Evolutionary conservation across 75 land plant genomes (phyloP), one percentile per base, ranked within the genome.

Genomic region (Chamaecyparis obtusa): DNA sequence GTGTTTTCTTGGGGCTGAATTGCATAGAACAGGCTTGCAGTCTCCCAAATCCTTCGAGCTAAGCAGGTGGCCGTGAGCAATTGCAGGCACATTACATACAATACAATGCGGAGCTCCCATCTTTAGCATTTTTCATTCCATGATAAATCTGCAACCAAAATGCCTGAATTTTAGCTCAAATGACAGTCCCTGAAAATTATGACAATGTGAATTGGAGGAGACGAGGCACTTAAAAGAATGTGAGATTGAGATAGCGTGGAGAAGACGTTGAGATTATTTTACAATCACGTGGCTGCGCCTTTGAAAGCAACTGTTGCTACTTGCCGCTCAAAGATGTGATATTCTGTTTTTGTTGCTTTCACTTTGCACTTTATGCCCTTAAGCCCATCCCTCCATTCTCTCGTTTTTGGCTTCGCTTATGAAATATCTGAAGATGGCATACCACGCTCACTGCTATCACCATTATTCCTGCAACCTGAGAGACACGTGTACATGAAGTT

Each of bases 81-180:
- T 46, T n/a, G 11, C 83, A 7, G 83, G 83, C 83, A 24, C n/a
- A n/a, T 43, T 81, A 44, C 1, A 44, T n/a, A 24, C 13, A 43
- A 44, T 3, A 44, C 83, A 46, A 27, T 81, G 83, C 46, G 43
- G n/a, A 46, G 49, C n/a, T 81, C 83, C 83, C 83, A 81, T 81
- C 33, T 44, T 44, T 13, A 44, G n/a, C 4, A 30, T 30, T 46
- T 14, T 41, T n/a, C 49, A 81, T 81, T 7, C 32, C 83, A 41
- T 46, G 54, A 13, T 46, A 46, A 81, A 81, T n/a, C 83, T 81
- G 83, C 83, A 46, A n/a, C 30, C 32, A 81, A 46, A 81, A 44
- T 81, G 32, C 49, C 44, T 39, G n/a, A 41, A 79, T 30, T 36
- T 17, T 21, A 11, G n/a, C 54, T 81, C 83, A 46, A 81, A 81